Base-by-base conservation (phyloP, 768 basidiomycete species). In the Ramaria rubella region DNA sequence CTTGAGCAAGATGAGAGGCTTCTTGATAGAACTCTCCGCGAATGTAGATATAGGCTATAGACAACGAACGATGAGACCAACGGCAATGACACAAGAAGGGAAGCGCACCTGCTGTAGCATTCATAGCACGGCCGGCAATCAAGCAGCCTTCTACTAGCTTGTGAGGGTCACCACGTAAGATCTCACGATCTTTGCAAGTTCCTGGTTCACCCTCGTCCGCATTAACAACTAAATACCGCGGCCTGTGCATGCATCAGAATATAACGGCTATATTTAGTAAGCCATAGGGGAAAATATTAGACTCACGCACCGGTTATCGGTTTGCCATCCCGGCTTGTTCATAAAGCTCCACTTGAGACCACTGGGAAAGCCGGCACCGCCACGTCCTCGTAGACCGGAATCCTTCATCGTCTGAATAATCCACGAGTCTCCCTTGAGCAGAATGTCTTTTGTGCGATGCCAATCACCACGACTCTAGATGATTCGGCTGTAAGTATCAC, bases 251-350 rank as follows among this genome's bases (percentile, higher is more conserved):
- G 55, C 11, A 4, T 33, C 49, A 38, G 57, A 34, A 31, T 49
- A 51, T 1, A 49, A 11, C 12, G n/a, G 1, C 52, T 33, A 24
- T 42, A 19, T 40, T 2, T 42, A 6, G 40, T n/a, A n/a, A n/a
- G n/a, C n/a, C n/a, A n/a, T n/a, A n/a, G n/a, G n/a, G n/a, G n/a
- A n/a, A 42, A 42, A 42, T 8, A n/a, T 21, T 42, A 21, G 40
- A 42, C n/a, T n/a, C n/a, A 63, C 73, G 58, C 59, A 90, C 86
- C 91, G 77, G 62, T 83, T 83, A 66, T 97, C 95, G 68, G 90
- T 87, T 75, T 98, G 84, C 95, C 95, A 97, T 26, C 86, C 85
- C n/a, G 94, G 94, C 73, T 98, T 99, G 79, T 99, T 98, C 95
- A 98, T 95, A 70, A 93, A 94, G 65, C 86, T 89, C 94, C 94